Base-by-base conservation (phyloP, 2,329 filamentous ascomycete species). In the Dichotomopilus funicola region DNA sequence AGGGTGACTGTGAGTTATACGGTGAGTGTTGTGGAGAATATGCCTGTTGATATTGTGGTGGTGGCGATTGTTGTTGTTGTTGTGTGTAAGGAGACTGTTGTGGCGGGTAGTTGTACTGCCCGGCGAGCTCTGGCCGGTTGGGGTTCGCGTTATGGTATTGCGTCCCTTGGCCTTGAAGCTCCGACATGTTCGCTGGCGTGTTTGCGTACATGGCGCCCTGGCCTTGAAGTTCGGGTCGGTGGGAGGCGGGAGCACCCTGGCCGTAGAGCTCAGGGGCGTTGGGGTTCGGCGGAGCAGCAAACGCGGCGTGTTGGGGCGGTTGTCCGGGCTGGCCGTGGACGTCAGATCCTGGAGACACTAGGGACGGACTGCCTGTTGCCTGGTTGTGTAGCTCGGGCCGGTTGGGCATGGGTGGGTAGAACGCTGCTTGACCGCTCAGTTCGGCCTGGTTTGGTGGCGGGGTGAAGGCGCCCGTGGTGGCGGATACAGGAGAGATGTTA, bases 401-500 rank as follows among this genome's bases (percentile, higher is more conserved):
- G 58, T 54, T 54, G 4, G 48, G 46, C 47, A 47, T 44, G 45
- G 51, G 51, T 7, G 42, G 36, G 43, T 37, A n/a, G 48, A 47
- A 37, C 5, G 53, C 27, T 11, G 56, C 7, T 12, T 65, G 62
- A 10, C 64, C 65, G 4, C 67, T 64, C 1, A 70, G 63, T 44
- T 70, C 69, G 1, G 65, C 40, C 2, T 50, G 49, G 53, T 55
- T 58, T 12, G 55, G 43, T 2, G 54, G 51, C 27, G 58, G 52
- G 8, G 55, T 11, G 36, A 40, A 54, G 8, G 53, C 49, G 36
- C 60, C 62, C 0, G 58, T 56, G 34, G 66, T 64, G 53, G 65
- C 54, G 49, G 70, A 64, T 45, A 64, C 44, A 33, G 64, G 64
- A 19, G 67, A 67, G 19, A 67, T 45, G 56, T 56, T 59, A 56